These are phyloP conservation scores for Trypethelium eluteriae DNA, from an alignment of 495 filamentous ascomycete species.

Conservation along the genomic window DNA sequence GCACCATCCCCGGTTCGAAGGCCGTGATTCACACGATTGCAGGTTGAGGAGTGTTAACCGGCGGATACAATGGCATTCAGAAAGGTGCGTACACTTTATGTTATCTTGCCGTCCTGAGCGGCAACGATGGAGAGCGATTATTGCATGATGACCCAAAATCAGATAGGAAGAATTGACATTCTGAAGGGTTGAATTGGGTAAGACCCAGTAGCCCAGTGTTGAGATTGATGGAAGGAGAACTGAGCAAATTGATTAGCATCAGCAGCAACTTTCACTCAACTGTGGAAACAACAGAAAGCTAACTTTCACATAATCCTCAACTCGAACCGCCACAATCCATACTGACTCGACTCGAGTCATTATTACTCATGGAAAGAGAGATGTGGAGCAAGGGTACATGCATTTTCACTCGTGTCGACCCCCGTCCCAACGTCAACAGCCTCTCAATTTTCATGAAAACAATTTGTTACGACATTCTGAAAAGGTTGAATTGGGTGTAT, in stretches of 20 bases:
- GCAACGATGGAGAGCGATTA: neutral
- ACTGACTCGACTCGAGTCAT: no score
- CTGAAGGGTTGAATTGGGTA: neutral
- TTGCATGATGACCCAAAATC: neutral
- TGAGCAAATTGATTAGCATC: neutral
- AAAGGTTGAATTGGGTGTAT: no score
- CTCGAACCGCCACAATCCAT: no score
- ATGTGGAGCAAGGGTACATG: no score
- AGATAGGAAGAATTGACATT: neutral
- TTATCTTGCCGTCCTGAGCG: neutral
- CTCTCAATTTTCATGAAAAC: no score
- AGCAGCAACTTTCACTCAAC: neutral
- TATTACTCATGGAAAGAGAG: no score
- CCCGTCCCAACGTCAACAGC: no score
- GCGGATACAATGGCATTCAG: neutral
- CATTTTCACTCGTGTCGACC: no score
- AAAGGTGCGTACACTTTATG: neutral
- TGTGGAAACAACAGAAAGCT: neutral
- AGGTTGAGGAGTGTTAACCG: neutral
- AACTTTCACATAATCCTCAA: neutral
- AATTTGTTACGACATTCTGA: no score
- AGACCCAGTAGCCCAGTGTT: neutral
- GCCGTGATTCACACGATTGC: neutral
- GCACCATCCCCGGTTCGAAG: neutral
- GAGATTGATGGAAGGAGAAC: neutral